Evolutionary conservation across 1,139 yeast genomes (phyloP).

Genomic region (Geotrichum cucujoidarum): DNA sequence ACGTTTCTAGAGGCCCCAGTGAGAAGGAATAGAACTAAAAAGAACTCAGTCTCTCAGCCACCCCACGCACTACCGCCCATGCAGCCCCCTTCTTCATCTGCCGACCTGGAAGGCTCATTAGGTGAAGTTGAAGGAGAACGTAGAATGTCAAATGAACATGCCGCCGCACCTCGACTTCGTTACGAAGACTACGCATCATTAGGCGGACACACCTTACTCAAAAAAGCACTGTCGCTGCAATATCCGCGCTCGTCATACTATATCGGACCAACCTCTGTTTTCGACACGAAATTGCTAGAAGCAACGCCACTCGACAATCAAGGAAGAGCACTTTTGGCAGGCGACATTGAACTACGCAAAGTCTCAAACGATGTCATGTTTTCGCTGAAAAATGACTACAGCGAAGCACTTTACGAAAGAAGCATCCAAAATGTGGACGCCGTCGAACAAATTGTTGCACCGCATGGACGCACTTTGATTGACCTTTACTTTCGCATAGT

Average conservation of each 20-base stretch:
- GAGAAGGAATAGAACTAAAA: conserved; percentile 22
- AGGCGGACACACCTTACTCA: conserved; percentile 38
- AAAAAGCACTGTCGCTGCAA: conserved; percentile 39
- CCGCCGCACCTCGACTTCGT: conserved; percentile 25
- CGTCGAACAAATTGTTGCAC: conserved; percentile 41
- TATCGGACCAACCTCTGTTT: conserved; percentile 38
- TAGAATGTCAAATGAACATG: neutral
- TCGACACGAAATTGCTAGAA: conserved; percentile 35
- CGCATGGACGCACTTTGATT: conserved; percentile 40
- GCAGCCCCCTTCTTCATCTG: neutral
- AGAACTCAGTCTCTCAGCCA: conserved; percentile 9
- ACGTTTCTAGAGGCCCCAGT: conserved; percentile 35
- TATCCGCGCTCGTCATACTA: conserved; percentile 39
- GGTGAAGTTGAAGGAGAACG: conserved; percentile 9
- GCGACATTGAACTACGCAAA: conserved; percentile 34
- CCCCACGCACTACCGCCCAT: neutral
- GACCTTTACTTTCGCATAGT: conserved; percentile 41
- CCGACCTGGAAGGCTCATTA: conserved; percentile 12
- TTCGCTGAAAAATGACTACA: conserved; percentile 35
- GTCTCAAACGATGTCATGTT: conserved; percentile 37
- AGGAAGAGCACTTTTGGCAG: conserved; percentile 35
- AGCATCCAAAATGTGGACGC: conserved; percentile 35
- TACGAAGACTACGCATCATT: conserved; percentile 36
- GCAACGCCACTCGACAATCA: conserved; percentile 32
- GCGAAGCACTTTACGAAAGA: conserved; percentile 26